These are phyloP conservation scores for Closterium sp. DNA, from an alignment of 139 green algal species.

Conservation along the genomic window DNA sequence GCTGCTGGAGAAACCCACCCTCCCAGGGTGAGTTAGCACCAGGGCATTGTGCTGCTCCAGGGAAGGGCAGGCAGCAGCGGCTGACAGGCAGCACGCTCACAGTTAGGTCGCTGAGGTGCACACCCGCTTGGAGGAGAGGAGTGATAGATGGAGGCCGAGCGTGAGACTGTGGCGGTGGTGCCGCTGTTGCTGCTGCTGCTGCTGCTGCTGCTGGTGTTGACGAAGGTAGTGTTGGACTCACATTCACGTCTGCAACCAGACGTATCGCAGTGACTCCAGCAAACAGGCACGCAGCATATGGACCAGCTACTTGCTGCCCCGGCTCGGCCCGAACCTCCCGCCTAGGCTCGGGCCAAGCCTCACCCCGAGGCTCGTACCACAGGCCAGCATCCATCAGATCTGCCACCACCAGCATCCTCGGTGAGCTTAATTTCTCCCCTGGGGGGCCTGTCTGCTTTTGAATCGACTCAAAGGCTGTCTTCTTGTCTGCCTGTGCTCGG, in stretches of 20 bases:
- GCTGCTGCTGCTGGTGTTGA: neutral
- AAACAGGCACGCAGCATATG: neutral
- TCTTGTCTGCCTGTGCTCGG: too few species aligned
- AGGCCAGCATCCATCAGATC: neutral
- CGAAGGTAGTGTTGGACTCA: neutral
- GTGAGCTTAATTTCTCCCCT: too few species aligned
- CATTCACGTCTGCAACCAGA: neutral
- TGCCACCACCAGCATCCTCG: too few species aligned
- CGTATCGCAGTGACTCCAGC: neutral
- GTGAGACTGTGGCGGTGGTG: neutral
- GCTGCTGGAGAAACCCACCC: neutral
- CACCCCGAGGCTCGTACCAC: neutral
- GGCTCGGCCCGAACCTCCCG: neutral
- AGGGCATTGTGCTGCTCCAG: neutral
- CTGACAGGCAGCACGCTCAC: neutral
- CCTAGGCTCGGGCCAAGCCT: neutral
- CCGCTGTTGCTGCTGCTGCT: neutral
- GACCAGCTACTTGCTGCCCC: neutral
- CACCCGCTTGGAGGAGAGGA: neutral
- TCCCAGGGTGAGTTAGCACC: neutral
- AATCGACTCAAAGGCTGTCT: too few species aligned
- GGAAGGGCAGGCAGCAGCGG: neutral
- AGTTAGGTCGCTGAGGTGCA: neutral
- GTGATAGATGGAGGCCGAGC: neutral
- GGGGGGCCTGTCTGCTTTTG: too few species aligned